A percentile compares a stretch with the other conserved stretches of the same genome.
These are phyloP conservation scores for Chalciporus pseudorubinellus DNA, from an alignment of 768 basidiomycete species.

Conservation along the genomic window DNA sequence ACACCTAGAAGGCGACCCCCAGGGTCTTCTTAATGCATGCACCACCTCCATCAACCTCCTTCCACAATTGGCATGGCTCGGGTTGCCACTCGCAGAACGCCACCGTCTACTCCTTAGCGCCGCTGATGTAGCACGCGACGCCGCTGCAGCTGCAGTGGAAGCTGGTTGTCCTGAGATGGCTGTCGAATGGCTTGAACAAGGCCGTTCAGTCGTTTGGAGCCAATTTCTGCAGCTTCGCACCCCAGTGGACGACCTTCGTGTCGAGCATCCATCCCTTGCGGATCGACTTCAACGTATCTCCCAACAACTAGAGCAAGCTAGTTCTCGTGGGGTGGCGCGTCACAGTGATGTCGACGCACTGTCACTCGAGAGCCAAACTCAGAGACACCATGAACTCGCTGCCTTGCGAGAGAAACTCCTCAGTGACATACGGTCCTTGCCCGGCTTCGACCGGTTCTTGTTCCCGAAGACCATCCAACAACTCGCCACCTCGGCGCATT, in stretches of 20 bases:
- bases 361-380: slow-evolving; percentile 15
- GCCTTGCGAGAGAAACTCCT: slow-evolving; percentile 13
- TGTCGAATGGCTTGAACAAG: slow-evolving; percentile 5
- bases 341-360: too few species aligned
- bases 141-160: slow-evolving; percentile 16
- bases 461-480: slow-evolving; percentile 7
- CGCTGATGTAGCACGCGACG: slow-evolving; percentile 13
- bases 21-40: slow-evolving; percentile 10
- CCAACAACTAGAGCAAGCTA: not conserved
- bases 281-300: not conserved
- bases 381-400: slow-evolving; percentile 10
- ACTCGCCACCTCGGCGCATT: not conserved
- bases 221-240: slow-evolving; percentile 8
- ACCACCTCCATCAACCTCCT: slow-evolving; percentile 12
- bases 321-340: not conserved
- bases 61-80: slow-evolving; percentile 2
- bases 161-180: not conserved
- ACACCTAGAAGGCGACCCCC: not conserved
- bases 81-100: slow-evolving; percentile 11
- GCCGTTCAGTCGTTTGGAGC: not conserved
- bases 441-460: slow-evolving; percentile 24
- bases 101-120: slow-evolving; percentile 6
- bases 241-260: not conserved
- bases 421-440: slow-evolving; percentile 12
- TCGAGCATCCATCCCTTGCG: not conserved